phyloP scores from a whole-genome alignment of 1,284 basidiomycete species.

The Megacollybia platyphylla region DNA sequence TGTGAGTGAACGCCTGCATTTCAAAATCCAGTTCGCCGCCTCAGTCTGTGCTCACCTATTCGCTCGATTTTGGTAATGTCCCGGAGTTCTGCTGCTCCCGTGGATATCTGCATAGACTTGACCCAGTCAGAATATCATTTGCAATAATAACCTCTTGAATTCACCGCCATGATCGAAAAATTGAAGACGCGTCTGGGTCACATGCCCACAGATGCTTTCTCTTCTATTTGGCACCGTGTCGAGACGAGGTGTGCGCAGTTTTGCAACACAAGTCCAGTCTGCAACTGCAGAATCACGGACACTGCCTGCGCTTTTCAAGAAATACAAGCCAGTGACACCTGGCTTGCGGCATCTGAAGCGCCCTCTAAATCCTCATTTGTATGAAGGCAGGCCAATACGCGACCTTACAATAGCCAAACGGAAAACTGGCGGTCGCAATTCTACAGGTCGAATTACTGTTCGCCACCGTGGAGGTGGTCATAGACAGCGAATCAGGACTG shows the following conservation, averaged over 20 bases:
- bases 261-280: conserved; percentile 25
- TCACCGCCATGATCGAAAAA: not conserved
- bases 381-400: conserved; percentile 75
- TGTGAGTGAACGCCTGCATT: conserved; percentile 88
- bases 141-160: not conserved
- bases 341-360: conserved; percentile 80
- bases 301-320: conserved; percentile 63
- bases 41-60: conserved; percentile 47
- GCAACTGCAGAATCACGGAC: conserved; percentile 20
- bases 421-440: conserved; percentile 80
- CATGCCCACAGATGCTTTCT: not conserved
- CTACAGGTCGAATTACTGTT: conserved; percentile 79
- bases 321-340: conserved; percentile 82
- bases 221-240: not conserved
- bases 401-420: conserved; percentile 76
- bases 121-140: not conserved
- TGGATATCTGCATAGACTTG: conserved; percentile 58
- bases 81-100: conserved; percentile 65
- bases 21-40: conserved; percentile 3
- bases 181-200: not conserved
- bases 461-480: conserved; percentile 89
- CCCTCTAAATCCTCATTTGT: conserved; percentile 74
- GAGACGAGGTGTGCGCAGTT: conserved; percentile 13
- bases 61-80: conserved; percentile 96
- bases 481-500: conserved; percentile 70